Conservation (phyloP, 495 filamentous ascomycete species). For the Aspergillus biplanus region DNA sequence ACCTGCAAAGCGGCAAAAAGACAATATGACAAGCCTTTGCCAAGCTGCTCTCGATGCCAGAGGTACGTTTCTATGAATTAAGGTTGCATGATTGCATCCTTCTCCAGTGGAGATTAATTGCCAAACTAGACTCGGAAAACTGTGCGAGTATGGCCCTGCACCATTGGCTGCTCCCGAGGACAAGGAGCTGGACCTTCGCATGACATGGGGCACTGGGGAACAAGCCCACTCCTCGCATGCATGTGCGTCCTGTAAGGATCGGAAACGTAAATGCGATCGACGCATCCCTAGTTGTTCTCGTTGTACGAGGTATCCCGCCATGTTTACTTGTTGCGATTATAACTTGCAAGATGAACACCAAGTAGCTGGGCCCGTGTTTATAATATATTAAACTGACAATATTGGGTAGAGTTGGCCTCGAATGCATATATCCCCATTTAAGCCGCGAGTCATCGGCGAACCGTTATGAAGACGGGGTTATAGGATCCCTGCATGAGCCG, state of each 20-base stretch:
- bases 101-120: neutral
- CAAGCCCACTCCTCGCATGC: neutral
- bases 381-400: neutral
- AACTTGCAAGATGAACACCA: too few species aligned
- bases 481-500: too few species aligned
- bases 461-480: neutral
- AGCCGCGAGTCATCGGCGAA: too few species aligned
- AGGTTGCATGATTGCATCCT: too few species aligned
- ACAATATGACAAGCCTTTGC: slow-evolving; percentile 7
- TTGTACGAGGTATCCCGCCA: neutral
- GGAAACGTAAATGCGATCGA: slow-evolving; percentile 8
- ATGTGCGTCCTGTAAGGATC: neutral
- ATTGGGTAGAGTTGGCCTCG: too few species aligned
- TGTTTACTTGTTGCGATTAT: too few species aligned
- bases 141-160: neutral
- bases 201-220: neutral
- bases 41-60: slow-evolving; percentile 9
- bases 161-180: neutral
- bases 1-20: slow-evolving; percentile 9
- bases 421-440: too few species aligned
- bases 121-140: neutral
- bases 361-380: neutral
- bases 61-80: too few species aligned
- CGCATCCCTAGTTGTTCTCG: slow-evolving; percentile 2
- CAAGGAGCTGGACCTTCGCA: neutral